Conservation (phyloP, 768 basidiomycete genomes). For the Tylopilus balloui region DNA sequence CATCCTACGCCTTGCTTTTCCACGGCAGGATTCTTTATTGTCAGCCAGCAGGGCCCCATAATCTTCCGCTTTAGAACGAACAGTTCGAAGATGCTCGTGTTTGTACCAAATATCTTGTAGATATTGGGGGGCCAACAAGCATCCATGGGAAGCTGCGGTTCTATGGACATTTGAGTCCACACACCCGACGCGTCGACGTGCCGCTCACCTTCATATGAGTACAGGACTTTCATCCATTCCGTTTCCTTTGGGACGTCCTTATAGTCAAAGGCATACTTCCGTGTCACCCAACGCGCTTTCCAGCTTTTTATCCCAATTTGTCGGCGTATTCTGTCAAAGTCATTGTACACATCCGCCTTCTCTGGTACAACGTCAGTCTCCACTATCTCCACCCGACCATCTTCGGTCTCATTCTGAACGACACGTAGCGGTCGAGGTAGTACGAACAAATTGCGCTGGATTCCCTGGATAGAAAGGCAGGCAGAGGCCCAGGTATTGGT, state of each 20-base stretch:
- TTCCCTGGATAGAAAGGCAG: conserved; percentile 77
- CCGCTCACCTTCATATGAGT: conserved; percentile 75
- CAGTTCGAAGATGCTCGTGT: conserved; percentile 87
- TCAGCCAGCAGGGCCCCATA: conserved; percentile 98
- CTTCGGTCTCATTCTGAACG: conserved; percentile 31
- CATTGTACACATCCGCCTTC: conserved; percentile 67
- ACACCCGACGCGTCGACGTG: not conserved
- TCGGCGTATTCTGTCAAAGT: conserved; percentile 77
- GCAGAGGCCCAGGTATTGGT: conserved; percentile 70
- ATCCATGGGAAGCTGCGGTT: conserved; percentile 56
- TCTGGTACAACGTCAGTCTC: conserved; percentile 76
- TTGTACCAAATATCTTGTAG: conserved; percentile 84
- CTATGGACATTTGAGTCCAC: conserved; percentile 11
- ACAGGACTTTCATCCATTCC: conserved; percentile 92
- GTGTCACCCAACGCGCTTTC: conserved; percentile 79
- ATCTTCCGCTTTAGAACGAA: conserved; percentile 94
- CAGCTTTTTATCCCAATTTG: conserved; percentile 70
- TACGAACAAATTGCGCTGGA: conserved; percentile 89
- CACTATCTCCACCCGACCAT: conserved; percentile 34
- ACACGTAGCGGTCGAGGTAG: conserved; percentile 70
- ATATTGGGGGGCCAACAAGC: conserved; percentile 83
- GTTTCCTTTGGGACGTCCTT: conserved; percentile 75
- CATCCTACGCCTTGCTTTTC: conserved; percentile 73
- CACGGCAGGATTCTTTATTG: conserved; percentile 70
- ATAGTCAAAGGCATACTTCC: conserved; percentile 86